Base-by-base conservation (phyloP, 768 basidiomycete species). In the Tubosaeta brunneosetosa region DNA sequence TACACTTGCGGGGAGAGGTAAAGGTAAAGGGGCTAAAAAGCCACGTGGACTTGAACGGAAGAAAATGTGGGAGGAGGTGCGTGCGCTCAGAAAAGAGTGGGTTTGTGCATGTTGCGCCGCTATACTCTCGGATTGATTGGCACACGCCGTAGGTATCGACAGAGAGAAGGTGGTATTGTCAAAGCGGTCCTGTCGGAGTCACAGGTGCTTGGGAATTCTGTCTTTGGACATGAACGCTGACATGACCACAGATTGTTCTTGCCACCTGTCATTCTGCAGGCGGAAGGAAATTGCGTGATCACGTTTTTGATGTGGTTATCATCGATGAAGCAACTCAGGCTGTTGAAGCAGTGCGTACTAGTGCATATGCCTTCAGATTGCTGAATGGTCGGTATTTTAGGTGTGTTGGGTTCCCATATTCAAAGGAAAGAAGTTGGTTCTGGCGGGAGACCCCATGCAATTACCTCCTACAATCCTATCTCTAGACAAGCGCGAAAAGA, bases 241-340 rank as follows among this genome's bases (percentile, higher is more conserved):
- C 19, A 36, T 33, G 6, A 8, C 27, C 27, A 17, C 19, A 90
- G 86, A 77, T 98, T 37, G 90, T 98, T 1, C 70, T 98, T 11
- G 86, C 94, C 2, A 99, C 97, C 3, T 98, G 95, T 59, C 94
- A 98, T 73, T 89, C 92, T 12, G 82, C 95, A 6, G 97, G 95
- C 1, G 86, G 89, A 4, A 73, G 87, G 19, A 91, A 94, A 58
- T 71, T 98, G 7, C 77, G 80, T 40, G 82, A 86, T 53, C 77
- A 85, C 51, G 71, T 78, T 2, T 99, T 99, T 62, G 97, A 99
- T 64, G 88, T 95, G 0, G 83, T 94, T 11, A 87, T 99, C 43
- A 94, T 99, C 49, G 97, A 99, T 59, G 97, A 99, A 71, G 97
- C 97, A 0, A 97, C 97, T 0, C 97, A 98, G 67, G 95, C 94